phyloP scores from a whole-genome alignment of 2,329 filamentous ascomycete genomes.

The Beauveria asiatica region DNA sequence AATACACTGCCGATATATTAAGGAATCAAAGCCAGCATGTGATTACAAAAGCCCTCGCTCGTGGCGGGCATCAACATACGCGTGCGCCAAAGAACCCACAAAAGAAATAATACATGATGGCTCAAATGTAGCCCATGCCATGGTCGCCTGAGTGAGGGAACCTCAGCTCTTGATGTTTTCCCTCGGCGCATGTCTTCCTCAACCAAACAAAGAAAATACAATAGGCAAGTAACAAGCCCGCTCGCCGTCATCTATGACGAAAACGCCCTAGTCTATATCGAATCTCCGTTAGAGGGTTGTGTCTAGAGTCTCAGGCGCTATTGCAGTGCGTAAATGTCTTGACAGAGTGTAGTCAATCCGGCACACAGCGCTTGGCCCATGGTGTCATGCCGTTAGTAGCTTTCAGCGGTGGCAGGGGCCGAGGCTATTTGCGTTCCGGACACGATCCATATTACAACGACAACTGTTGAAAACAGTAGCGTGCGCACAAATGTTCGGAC shows the following conservation, averaged over 20 bases:
- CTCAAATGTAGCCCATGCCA: background rate
- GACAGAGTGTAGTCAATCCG: background rate
- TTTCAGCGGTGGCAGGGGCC: background rate
- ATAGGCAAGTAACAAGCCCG: background rate
- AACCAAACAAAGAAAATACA: background rate
- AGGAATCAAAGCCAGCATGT: too few relatives aligned
- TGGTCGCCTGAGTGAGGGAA: constrained; percentile 3
- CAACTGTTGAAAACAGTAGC: constrained; percentile 33
- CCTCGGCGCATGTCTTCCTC: background rate
- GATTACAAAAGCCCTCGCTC: background rate
- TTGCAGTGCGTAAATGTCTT: background rate
- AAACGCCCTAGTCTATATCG: background rate
- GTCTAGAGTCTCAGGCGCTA: background rate
- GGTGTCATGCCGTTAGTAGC: background rate
- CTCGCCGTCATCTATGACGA: constrained; percentile 4
- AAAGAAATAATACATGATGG: constrained; percentile 1
- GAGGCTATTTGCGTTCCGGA: constrained; percentile 26
- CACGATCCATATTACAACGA: constrained; percentile 35
- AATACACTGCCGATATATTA: too few relatives aligned
- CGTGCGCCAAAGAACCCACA: background rate
- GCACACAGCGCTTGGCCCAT: background rate
- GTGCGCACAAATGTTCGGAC: constrained; percentile 33
- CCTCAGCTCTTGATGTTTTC: constrained; percentile 13
- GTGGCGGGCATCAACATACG: background rate
- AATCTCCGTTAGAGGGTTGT: background rate